Conservation (phyloP, 2,329 filamentous ascomycete genomes). For the Monascus ruber region DNA sequence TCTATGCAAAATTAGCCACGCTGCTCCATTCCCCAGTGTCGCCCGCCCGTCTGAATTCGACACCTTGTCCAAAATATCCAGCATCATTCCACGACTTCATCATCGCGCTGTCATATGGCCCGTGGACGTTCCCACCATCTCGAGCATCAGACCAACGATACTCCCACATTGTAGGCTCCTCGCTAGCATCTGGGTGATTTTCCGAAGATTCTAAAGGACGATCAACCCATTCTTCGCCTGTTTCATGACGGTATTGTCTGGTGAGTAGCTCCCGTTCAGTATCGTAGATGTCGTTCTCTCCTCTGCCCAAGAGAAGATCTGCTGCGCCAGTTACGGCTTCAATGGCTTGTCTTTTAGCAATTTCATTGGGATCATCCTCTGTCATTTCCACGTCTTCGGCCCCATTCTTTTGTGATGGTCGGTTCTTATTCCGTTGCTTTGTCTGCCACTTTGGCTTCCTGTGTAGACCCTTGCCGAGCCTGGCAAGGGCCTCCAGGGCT, state of each 20-base stretch:
- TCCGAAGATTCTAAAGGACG: conserved; percentile 18
- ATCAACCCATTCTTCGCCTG: conserved; percentile 73
- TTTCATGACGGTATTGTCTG: conserved; percentile 71
- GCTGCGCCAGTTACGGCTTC: conserved; percentile 79
- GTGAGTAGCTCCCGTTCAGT: conserved; percentile 72
- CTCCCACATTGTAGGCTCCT: conserved; percentile 57
- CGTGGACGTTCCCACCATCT: conserved; percentile 67
- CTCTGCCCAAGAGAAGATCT: conserved; percentile 71
- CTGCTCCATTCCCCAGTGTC: conserved; percentile 45
- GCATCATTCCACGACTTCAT: conserved; percentile 89
- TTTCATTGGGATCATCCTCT: conserved; percentile 57
- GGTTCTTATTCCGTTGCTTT: conserved; percentile 43
- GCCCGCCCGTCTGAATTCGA: conserved; percentile 59
- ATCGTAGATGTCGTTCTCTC: conserved; percentile 85
- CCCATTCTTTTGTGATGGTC: conserved; percentile 31
- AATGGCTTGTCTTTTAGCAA: conserved; percentile 59
- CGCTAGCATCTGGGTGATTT: conserved; percentile 23
- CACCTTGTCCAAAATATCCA: conserved; percentile 80
- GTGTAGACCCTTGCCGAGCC: conserved; percentile 58
- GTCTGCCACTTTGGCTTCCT: conserved; percentile 52
- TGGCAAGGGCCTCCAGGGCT: conserved; percentile 71
- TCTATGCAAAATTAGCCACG: conserved; percentile 42
- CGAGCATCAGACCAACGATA: conserved; percentile 85
- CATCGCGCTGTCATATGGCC: conserved; percentile 70
- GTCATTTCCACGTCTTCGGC: conserved; percentile 59